Evolutionary conservation across 441 rosid species (phyloP).

Genomic region (Bocquillonia castaneifolia): DNA sequence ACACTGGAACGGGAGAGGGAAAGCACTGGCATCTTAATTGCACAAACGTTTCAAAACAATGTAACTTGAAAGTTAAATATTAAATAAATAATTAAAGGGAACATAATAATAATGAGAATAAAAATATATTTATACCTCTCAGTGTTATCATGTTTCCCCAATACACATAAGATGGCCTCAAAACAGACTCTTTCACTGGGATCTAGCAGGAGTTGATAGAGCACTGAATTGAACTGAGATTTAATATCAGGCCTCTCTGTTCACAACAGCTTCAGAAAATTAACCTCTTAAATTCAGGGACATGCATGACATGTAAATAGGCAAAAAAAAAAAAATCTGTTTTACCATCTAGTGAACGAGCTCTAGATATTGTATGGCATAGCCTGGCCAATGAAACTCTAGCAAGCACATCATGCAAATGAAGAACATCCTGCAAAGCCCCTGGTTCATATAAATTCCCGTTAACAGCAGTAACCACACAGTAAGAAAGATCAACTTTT

Average conservation of each 20-base stretch:
- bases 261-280: constrained; percentile 25
- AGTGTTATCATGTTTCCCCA: constrained; percentile 73
- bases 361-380: constrained; percentile 84
- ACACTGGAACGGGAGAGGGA: background rate
- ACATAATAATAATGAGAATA: background rate
- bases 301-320: background rate
- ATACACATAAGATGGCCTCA: constrained; percentile 86
- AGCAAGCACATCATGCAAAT: constrained; percentile 98
- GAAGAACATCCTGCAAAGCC: constrained; percentile 98
- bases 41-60: constrained; percentile 12
- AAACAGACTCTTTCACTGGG: constrained; percentile 99
- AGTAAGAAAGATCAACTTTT: background rate
- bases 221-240: constrained; percentile 88
- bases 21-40: constrained; percentile 13
- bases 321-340: constrained; percentile 20
- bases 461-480: constrained; percentile 19
- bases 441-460: constrained; percentile 50
- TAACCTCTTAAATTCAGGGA: constrained; percentile 22
- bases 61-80: constrained; percentile 12
- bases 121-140: constrained; percentile 54
- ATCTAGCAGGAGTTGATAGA: constrained; percentile 93
- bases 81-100: constrained; percentile 1
- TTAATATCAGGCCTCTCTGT: constrained; percentile 89
- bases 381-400: constrained; percentile 93
- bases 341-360: constrained; percentile 92